Base-by-base conservation (phyloP, 2,329 filamentous ascomycete species). In the Onygena corvina region DNA sequence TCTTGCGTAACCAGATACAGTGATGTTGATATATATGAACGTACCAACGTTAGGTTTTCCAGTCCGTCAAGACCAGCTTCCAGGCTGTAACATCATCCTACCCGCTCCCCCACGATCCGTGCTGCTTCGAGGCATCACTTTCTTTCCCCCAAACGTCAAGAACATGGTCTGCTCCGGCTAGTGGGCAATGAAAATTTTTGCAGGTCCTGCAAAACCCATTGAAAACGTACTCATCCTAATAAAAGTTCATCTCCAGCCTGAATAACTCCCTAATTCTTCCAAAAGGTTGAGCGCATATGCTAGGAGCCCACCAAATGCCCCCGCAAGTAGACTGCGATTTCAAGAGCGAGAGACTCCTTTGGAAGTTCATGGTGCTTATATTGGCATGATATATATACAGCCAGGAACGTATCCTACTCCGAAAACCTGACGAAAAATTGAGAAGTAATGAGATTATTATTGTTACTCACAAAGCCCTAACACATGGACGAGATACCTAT, bases 221-320 rank as follows among this genome's bases (percentile, higher is more conserved):
- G 63, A 61, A 27, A 61, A 55, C 11, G 66, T 53, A 12, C 59
- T 61, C 50, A 65, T 62, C 21, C 66, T 56, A 47, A 66, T 66
- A 55, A 67, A 66, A 34, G 66, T 64, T 61, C 62, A 66, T 29
- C 60, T 56, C 61, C 62, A 64, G 1, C 56, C 56, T 4, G 52
- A 50, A 30, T 61, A 59, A 11, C 63, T 56, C 20, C 57, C 56
- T 42, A 60, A 27, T 35, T 62, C 61, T 34, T 59, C 54, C 51
- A 66, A 60, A 48, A 62, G 57, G 11, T 56, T 53, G 12, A 66
- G 52, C 5, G 50, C 58, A 47, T 60, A 76, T 0, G 79, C 77
- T 0, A 82, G 65, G 12, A 82, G 67, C 6, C 78, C 77, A 46
- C 76, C 76, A 59, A 82, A 81, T 1, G 78, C 77, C 18, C 76